phyloP scores from a whole-genome alignment of 805 yeast genomes.

The Candida methanosorbosa region DNA sequence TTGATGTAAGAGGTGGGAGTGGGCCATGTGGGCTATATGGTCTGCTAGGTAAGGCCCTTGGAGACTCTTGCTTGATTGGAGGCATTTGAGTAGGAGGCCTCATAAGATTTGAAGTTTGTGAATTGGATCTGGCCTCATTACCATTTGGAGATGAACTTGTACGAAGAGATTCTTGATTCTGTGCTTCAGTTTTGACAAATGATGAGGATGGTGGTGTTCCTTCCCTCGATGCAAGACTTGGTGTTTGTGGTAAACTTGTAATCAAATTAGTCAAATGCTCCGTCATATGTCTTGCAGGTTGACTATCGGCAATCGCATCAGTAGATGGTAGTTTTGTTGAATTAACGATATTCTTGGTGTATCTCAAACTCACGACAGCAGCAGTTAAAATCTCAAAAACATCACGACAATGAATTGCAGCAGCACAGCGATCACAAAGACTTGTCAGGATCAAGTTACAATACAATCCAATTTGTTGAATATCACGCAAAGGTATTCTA shows the following conservation, averaged over 20 bases:
- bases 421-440: conserved; percentile 64
- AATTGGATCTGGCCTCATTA: too few species aligned
- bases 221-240: too few species aligned
- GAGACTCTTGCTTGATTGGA: too few species aligned
- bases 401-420: conserved; percentile 64
- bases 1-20: too few species aligned
- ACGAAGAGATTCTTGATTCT: too few species aligned
- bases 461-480: conserved; percentile 38
- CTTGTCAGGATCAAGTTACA: conserved; percentile 53
- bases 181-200: too few species aligned
- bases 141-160: too few species aligned
- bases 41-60: too few species aligned
- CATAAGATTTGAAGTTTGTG: too few species aligned
- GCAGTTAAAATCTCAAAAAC: conserved; percentile 65
- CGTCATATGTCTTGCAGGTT: conserved; percentile 28
- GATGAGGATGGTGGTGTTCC: too few species aligned
- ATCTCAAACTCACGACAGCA: conserved; percentile 57
- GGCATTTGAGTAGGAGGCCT: too few species aligned
- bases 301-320: conserved; percentile 19
- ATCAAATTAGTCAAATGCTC: conserved; percentile 31
- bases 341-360: conserved; percentile 24
- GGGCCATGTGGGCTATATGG: too few species aligned
- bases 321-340: conserved; percentile 19
- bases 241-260: conserved; percentile 19
- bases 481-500: conserved; percentile 35